Evolutionary conservation across 208 protist genomes (phyloP).

Genomic region (Acanthamoeba lugdunensis): DNA sequence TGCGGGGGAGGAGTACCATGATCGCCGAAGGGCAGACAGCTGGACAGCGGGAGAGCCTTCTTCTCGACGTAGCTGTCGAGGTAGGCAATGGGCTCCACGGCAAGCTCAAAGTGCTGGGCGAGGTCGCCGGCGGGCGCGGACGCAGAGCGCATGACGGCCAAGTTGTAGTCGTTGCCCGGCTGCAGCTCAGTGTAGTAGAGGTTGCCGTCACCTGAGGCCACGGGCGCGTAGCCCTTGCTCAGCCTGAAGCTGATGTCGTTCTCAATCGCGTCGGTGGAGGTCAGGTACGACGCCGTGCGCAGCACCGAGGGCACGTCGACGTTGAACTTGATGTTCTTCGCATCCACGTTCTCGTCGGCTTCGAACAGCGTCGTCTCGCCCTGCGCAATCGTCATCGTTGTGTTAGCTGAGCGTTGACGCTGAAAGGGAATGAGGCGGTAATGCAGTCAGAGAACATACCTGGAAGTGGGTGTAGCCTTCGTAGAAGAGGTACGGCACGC

Average conservation of each 20-base stretch:
- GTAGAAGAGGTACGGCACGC: conserved; percentile 60
- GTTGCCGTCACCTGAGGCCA: neutral
- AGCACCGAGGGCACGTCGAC: conserved; percentile 2
- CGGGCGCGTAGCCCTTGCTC: neutral
- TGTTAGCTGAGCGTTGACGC: neutral
- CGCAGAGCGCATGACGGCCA: neutral
- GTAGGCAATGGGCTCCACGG: neutral
- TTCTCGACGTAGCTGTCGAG: conserved; percentile 16
- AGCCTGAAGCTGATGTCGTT: conserved; percentile 12
- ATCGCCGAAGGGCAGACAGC: neutral
- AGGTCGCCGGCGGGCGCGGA: neutral
- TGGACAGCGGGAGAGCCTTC: neutral
- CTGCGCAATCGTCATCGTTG: neutral
- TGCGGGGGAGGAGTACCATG: neutral
- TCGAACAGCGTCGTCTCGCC: conserved; percentile 35
- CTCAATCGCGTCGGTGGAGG: neutral
- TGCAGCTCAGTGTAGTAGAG: conserved; percentile 7
- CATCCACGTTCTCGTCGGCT: neutral
- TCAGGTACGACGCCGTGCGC: neutral
- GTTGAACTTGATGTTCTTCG: conserved; percentile 38
- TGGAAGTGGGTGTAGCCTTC: conserved; percentile 59
- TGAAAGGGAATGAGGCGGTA: neutral
- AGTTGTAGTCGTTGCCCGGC: neutral
- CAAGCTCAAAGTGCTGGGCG: conserved; percentile 34
- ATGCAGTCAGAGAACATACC: neutral